These are phyloP conservation scores for Tylopilus sp. DNA, from an alignment of 768 basidiomycete genomes.

Conservation along the genomic window DNA sequence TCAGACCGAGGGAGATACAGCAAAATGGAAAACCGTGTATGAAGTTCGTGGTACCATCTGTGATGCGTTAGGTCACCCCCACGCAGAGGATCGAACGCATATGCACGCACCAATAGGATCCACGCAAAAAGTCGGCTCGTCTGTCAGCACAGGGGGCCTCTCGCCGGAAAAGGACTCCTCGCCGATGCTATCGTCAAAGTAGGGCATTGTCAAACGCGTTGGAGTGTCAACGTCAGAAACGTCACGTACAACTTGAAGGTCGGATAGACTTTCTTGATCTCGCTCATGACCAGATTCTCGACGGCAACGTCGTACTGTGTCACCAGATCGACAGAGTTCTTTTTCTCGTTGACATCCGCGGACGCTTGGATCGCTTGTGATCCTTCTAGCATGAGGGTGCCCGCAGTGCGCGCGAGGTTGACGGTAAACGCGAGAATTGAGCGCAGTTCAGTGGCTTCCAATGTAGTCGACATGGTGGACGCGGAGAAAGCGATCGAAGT, in stretches of 20 bases:
- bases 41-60: slow-evolving; percentile 89
- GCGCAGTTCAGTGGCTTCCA: slow-evolving; percentile 46
- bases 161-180: slow-evolving; percentile 90
- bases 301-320: slow-evolving; percentile 93
- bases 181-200: slow-evolving; percentile 60
- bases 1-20: slow-evolving; percentile 88
- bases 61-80: background rate
- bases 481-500: background rate
- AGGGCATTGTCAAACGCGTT: background rate
- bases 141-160: slow-evolving; percentile 63
- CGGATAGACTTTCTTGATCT: slow-evolving; percentile 66
- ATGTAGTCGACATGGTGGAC: slow-evolving; percentile 28
- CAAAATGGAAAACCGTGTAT: slow-evolving; percentile 83
- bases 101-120: slow-evolving; percentile 83
- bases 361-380: slow-evolving; percentile 67
- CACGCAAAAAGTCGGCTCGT: slow-evolving; percentile 92
- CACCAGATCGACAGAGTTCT: slow-evolving; percentile 91
- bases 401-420: slow-evolving; percentile 70
- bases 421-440: slow-evolving; percentile 66
- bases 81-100: background rate
- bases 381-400: slow-evolving; percentile 72
- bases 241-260: slow-evolving; percentile 74
- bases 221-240: background rate
- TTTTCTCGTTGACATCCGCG: slow-evolving; percentile 73
- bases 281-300: slow-evolving; percentile 75